Conservation (phyloP, 345 rosid genomes). For the Acer campestre region DNA sequence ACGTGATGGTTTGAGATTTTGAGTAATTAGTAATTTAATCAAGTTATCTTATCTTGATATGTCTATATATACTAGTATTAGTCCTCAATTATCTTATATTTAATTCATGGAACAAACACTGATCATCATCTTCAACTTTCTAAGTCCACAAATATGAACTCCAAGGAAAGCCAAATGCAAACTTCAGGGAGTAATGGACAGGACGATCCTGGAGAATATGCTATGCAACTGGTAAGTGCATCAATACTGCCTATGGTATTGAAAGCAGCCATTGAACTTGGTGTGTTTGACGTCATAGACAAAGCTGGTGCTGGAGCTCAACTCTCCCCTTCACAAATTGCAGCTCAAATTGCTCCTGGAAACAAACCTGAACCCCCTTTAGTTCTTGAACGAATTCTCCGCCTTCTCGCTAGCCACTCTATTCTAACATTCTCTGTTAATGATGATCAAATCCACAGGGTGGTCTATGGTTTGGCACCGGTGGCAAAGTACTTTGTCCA, state of each 20-base stretch:
- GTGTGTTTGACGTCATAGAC: constrained; percentile 37
- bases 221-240: constrained; percentile 42
- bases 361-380: constrained; percentile 22
- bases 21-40: not conserved
- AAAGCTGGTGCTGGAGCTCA: constrained; percentile 35
- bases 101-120: not conserved
- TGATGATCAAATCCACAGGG: not conserved
- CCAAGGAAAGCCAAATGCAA: constrained; percentile 5
- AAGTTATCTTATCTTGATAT: not conserved
- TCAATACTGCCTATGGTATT: constrained; percentile 46
- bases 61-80: not conserved
- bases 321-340: constrained; percentile 41
- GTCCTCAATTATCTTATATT: not conserved
- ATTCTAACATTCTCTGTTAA: constrained; percentile 29
- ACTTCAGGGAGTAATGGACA: not conserved
- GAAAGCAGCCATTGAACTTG: constrained; percentile 39
- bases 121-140: not conserved
- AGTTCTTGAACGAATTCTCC: constrained; percentile 42
- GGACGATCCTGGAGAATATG: constrained; percentile 20
- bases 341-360: constrained; percentile 24
- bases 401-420: constrained; percentile 43
- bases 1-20: not conserved
- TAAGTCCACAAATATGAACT: not conserved
- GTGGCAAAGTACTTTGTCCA: constrained; percentile 34
- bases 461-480: constrained; percentile 37